A percentile compares a stretch with the other conserved stretches of the same genome.
Conservation (phyloP, 2,329 filamentous ascomycete species). For the Xylariomycetidae sp. region DNA sequence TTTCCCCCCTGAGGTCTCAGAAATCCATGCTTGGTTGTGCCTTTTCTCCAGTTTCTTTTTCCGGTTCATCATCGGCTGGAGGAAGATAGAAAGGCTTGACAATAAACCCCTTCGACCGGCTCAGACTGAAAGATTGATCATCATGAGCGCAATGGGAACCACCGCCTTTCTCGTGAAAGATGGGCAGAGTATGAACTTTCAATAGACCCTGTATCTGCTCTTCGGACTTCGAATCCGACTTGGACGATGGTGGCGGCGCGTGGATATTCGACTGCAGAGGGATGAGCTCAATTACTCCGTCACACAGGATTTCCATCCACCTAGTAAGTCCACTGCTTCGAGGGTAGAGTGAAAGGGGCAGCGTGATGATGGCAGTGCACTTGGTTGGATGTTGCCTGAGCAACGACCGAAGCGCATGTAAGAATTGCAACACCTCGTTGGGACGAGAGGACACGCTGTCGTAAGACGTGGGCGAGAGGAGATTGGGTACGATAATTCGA, state of each 20-base stretch:
- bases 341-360: slow-evolving; percentile 77
- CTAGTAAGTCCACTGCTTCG: slow-evolving; percentile 70
- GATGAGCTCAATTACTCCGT: slow-evolving; percentile 82
- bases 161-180: slow-evolving; percentile 85
- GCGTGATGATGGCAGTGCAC: slow-evolving; percentile 67
- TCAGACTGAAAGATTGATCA: slow-evolving; percentile 87
- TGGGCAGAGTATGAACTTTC: slow-evolving; percentile 74
- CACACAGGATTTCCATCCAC: slow-evolving; percentile 80
- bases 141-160: slow-evolving; percentile 70
- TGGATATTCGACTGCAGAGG: slow-evolving; percentile 58
- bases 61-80: slow-evolving; percentile 65
- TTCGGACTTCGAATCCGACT: slow-evolving; percentile 48
- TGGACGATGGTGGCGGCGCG: slow-evolving; percentile 48
- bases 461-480: slow-evolving; percentile 85
- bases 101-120: slow-evolving; percentile 71
- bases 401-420: slow-evolving; percentile 73
- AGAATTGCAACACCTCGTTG: slow-evolving; percentile 69
- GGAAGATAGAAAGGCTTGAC: slow-evolving; percentile 88
- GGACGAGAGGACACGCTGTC: slow-evolving; percentile 65
- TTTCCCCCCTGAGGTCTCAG: no score
- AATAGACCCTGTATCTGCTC: slow-evolving; percentile 84
- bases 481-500: slow-evolving; percentile 75
- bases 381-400: slow-evolving; percentile 62
- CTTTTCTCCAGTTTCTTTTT: slow-evolving; percentile 41
- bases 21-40: slow-evolving; percentile 73